phyloP scores from a whole-genome alignment of 306 rosid species.

The Corylus heterophylla region DNA sequence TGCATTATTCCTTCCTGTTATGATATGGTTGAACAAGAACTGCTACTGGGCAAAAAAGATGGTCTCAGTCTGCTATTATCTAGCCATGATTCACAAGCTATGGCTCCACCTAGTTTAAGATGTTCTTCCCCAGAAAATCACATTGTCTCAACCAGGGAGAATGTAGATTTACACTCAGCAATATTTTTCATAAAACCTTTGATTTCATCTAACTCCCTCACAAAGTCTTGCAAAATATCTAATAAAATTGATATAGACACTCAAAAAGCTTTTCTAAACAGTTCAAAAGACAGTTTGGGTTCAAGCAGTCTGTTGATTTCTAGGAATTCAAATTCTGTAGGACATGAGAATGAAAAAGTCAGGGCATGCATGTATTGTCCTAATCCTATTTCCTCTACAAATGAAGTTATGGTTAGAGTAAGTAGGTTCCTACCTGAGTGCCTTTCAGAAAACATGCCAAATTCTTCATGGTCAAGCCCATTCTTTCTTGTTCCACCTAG shows the following conservation, averaged over 20 bases:
- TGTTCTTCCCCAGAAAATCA: conserved; percentile 35
- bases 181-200: conserved; percentile 30
- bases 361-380: conserved; percentile 75
- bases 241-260: conserved; percentile 29
- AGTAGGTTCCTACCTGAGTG: conserved; percentile 50
- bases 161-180: conserved; percentile 30
- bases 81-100: conserved; percentile 32
- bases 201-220: conserved; percentile 32
- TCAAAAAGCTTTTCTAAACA: conserved; percentile 32
- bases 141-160: conserved; percentile 57
- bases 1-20: conserved; percentile 65
- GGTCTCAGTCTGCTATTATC: conserved; percentile 68
- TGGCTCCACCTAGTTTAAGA: conserved; percentile 25
- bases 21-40: conserved; percentile 47
- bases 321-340: conserved; percentile 43
- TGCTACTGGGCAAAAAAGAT: conserved; percentile 40
- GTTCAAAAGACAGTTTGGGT: conserved; percentile 30
- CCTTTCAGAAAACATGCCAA: conserved; percentile 36
- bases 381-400: conserved; percentile 49
- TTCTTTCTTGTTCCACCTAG: conserved; percentile 81
- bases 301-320: conserved; percentile 34
- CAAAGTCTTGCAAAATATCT: conserved; percentile 32
- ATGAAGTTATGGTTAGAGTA: conserved; percentile 68
- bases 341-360: conserved; percentile 60
- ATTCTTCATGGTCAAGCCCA: conserved; percentile 71